Base-by-base conservation (phyloP, 2,329 filamentous ascomycete species). In the Sphaerulina vaccinii region DNA sequence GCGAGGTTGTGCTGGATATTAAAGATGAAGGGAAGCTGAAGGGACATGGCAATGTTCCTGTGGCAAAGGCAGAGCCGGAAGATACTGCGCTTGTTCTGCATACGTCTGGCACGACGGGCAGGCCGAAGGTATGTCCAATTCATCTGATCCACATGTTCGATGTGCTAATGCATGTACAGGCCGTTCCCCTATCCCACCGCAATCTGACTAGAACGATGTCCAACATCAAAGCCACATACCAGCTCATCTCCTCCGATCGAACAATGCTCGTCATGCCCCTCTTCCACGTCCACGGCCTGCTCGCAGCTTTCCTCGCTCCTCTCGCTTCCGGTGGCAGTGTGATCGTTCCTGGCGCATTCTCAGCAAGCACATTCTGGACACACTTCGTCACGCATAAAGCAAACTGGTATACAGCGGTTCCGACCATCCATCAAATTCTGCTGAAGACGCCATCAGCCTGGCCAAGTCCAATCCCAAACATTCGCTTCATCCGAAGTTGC, bases 381-480 rank as follows among this genome's bases (percentile, higher is more conserved):
- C 85, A 93, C 68, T 93, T 93, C 64, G 78, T 78, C 60, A 75
- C 78, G 5, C 78, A 90, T 74, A 78, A 83, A 58, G 90, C 89
- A 21, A 95, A 89, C 69, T 95, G 90, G 90, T 95, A 93, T 73
- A 93, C 89, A 0, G 90, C 90, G 1, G 90, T 93, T n/a, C 90
- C 90, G 1, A 95, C 90, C 0, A 95, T 95, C 67, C 90, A 95
- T 70, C 89, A 93, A 67, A 92, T 95, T 63, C 78, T 95, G 3
- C 82, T 95, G 52, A 88, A 86, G 72, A 84, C 80, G 60, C 83
- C 86, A 5, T 69, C 81, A 2, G 53, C 48, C 7, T 62, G 59
- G 59, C 90, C 88, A 3, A 79, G 68, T 49, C 85, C 86, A 1
- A 76, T 84, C 51, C 88, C 88, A 2, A 69, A 78, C 13, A 93